phyloP scores from a whole-genome alignment of 1,284 basidiomycete genomes.

The Bjerkandera adusta region DNA sequence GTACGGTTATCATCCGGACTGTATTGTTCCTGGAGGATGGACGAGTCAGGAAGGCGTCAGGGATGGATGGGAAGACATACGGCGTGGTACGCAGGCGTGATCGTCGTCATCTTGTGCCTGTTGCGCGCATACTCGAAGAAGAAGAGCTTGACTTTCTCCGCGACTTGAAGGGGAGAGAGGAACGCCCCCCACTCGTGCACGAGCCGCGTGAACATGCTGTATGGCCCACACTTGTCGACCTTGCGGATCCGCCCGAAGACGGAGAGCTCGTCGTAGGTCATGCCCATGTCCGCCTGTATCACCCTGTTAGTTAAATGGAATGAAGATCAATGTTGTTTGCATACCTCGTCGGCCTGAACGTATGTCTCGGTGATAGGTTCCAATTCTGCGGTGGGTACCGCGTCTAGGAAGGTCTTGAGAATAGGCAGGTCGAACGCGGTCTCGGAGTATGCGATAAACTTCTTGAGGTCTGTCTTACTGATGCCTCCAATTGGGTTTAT shows the following conservation, averaged over 20 bases:
- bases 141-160: slow-evolving; percentile 96
- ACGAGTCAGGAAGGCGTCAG: slow-evolving; percentile 6
- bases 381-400: slow-evolving; percentile 93
- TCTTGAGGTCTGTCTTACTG: slow-evolving; percentile 96
- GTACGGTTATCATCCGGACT: slow-evolving; percentile 95
- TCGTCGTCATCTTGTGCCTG: slow-evolving; percentile 98
- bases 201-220: slow-evolving; percentile 94
- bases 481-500: slow-evolving; percentile 99
- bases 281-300: slow-evolving; percentile 90
- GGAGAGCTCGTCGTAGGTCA: slow-evolving; percentile 98
- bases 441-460: slow-evolving; percentile 88
- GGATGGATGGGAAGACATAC: slow-evolving; percentile 41
- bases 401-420: slow-evolving; percentile 85
- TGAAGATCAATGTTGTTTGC: slow-evolving; percentile 15
- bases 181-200: slow-evolving; percentile 88
- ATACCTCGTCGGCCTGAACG: slow-evolving; percentile 96
- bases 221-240: slow-evolving; percentile 96
- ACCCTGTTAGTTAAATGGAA: neutral
- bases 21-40: slow-evolving; percentile 74
- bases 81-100: slow-evolving; percentile 97
- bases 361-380: slow-evolving; percentile 95
- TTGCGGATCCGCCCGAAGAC: slow-evolving; percentile 93
- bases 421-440: slow-evolving; percentile 84
- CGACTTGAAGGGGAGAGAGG: slow-evolving; percentile 84
- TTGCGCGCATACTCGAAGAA: slow-evolving; percentile 98